Conservation (phyloP, 2,329 filamentous ascomycete genomes). For the Fusarium zealandicum region DNA sequence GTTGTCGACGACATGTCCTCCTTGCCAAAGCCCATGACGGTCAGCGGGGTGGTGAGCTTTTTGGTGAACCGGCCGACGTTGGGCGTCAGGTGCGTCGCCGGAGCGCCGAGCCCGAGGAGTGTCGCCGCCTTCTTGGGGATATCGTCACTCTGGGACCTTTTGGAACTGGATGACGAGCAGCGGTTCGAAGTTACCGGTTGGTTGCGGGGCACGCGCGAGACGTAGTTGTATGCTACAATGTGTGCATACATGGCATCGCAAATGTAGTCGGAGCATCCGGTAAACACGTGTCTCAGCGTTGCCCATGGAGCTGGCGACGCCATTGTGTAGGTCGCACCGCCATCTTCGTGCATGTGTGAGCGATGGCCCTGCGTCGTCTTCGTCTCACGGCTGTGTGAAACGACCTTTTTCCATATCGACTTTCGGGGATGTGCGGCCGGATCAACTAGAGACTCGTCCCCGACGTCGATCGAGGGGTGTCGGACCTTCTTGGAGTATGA, state of each 20-base stretch:
- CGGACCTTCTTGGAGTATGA: conserved; percentile 61
- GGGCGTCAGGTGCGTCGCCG: conserved; percentile 26
- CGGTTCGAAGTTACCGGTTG: conserved; percentile 28
- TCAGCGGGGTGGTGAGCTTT: conserved; percentile 40
- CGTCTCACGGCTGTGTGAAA: conserved; percentile 41
- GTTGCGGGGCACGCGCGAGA: conserved; percentile 47
- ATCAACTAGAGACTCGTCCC: conserved; percentile 31
- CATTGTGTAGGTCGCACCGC: conserved; percentile 12
- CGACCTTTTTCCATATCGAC: conserved; percentile 49
- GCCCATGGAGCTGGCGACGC: conserved; percentile 49
- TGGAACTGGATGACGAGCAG: conserved; percentile 16
- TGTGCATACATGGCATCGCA: conserved; percentile 68
- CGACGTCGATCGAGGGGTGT: conserved; percentile 46
- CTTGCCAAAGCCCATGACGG: conserved; percentile 36
- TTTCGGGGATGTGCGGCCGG: conserved; percentile 29
- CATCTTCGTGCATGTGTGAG: conserved; percentile 22
- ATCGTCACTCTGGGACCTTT: conserved; percentile 43
- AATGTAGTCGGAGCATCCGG: conserved; percentile 59
- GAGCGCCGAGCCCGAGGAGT: conserved; percentile 55
- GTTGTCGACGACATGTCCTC: conserved; percentile 38
- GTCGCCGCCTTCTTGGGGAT: conserved; percentile 62
- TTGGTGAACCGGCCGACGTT: conserved; percentile 37
- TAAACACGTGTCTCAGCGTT: conserved; percentile 60
- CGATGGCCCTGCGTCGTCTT: conserved; percentile 24
- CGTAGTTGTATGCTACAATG: conserved; percentile 66